Percentiles rank a stretch among this genome's conserved stretches.
Conservation (phyloP, 2,329 filamentous ascomycete species). For the Calycina herbarum region DNA sequence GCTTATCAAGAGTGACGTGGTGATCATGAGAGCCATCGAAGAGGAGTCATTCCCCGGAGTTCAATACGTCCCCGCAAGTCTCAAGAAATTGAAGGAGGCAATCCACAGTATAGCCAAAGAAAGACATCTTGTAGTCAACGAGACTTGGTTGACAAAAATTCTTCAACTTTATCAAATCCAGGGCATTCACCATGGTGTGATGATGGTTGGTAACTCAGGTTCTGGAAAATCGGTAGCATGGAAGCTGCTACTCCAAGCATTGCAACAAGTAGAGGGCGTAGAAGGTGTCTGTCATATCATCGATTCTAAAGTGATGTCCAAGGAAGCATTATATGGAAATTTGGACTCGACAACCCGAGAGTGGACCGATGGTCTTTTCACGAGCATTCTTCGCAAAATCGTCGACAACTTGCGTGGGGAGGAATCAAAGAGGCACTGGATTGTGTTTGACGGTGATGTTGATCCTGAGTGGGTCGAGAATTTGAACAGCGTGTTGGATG, state of each 20-base stretch:
- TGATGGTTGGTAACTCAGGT: constrained; percentile 99
- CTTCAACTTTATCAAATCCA: constrained; percentile 98
- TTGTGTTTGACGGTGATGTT: constrained; percentile 98
- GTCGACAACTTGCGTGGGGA: constrained; percentile 98
- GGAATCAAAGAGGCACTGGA: constrained; percentile 96
- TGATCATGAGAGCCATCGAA: constrained; percentile 84
- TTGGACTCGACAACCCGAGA: constrained; percentile 96
- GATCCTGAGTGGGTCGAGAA: constrained; percentile 99
- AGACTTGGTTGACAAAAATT: constrained; percentile 96
- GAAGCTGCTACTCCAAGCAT: constrained; percentile 85
- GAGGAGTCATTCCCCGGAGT: constrained; percentile 86
- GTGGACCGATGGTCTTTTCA: constrained; percentile 98
- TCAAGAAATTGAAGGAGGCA: constrained; percentile 75
- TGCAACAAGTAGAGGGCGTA: constrained; percentile 85
- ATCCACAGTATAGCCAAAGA: constrained; percentile 82
- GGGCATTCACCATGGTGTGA: constrained; percentile 96
- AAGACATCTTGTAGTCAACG: constrained; percentile 83
- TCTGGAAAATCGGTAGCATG: constrained; percentile 95
- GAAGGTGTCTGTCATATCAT: constrained; percentile 98
- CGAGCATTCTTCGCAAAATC: constrained; percentile 95
- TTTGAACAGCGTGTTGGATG: constrained; percentile 97
- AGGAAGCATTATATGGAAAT: constrained; percentile 94
- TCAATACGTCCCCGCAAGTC: constrained; percentile 85
- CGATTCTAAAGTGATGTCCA: constrained; percentile 99
- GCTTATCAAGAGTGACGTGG: constrained; percentile 87